These are phyloP conservation scores for Boeremia lycopersici DNA, from an alignment of 2,329 filamentous ascomycete species.

Conservation along the genomic window DNA sequence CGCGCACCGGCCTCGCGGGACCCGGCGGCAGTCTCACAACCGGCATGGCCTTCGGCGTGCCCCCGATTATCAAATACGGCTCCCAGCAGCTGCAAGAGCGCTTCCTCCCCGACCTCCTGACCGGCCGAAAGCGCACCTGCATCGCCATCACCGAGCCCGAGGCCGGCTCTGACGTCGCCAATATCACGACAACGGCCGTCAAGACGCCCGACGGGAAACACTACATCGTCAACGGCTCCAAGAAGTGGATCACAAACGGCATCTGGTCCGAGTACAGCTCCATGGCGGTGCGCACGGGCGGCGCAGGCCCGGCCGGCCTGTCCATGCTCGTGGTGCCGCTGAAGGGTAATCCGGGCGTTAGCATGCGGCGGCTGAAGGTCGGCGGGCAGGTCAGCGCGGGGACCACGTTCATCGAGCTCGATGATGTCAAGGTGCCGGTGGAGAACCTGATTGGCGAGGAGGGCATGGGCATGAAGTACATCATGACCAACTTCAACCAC, in stretches of 20 bases:
- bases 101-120: conserved; percentile 73
- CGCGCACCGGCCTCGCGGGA: conserved; percentile 67
- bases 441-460: conserved; percentile 73
- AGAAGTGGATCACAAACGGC: conserved; percentile 70
- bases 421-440: conserved; percentile 74
- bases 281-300: conserved; percentile 77
- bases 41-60: conserved; percentile 74
- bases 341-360: conserved; percentile 69
- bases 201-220: conserved; percentile 67
- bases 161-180: conserved; percentile 75
- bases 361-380: conserved; percentile 71
- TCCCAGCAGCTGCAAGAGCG: conserved; percentile 65
- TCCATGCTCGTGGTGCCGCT: conserved; percentile 73
- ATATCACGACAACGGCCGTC: conserved; percentile 70
- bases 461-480: conserved; percentile 73
- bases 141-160: conserved; percentile 82
- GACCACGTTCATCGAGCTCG: conserved; percentile 77
- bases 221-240: conserved; percentile 75
- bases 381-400: conserved; percentile 68
- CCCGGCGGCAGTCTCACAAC: conserved; percentile 70
- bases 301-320: conserved; percentile 66
- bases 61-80: conserved; percentile 73
- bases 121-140: conserved; percentile 69
- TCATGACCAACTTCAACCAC: conserved; percentile 83
- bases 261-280: conserved; percentile 71